Percentiles rank a stretch among this genome's conserved stretches.
These are phyloP conservation scores for Fraxinus velutina DNA, from an alignment of 305 asterid genomes.

Conservation along the genomic window DNA sequence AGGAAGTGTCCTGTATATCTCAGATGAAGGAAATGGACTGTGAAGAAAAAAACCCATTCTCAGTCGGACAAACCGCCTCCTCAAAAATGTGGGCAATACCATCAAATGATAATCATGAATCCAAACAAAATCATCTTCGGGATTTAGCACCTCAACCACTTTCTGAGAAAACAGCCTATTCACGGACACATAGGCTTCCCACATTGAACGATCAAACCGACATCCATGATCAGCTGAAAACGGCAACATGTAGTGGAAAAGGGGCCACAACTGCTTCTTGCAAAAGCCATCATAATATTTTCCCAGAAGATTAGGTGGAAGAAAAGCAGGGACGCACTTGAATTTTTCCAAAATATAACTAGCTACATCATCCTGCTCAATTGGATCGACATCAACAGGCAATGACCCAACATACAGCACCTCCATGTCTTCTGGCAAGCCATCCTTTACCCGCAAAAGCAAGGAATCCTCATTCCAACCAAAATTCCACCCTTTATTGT, in stretches of 20 bases:
- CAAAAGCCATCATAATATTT: constrained; percentile 86
- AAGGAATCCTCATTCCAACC: constrained; percentile 90
- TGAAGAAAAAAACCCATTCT: constrained; percentile 93
- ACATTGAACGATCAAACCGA: constrained; percentile 78
- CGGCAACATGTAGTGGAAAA: constrained; percentile 91
- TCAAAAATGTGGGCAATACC: constrained; percentile 88
- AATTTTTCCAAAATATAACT: constrained; percentile 71
- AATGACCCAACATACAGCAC: constrained; percentile 78
- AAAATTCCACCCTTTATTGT: constrained; percentile 90
- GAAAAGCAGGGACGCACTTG: constrained; percentile 74
- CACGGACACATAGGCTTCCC: constrained; percentile 93
- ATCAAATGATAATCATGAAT: constrained; percentile 92
- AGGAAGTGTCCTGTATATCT: constrained; percentile 87
- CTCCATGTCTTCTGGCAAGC: constrained; percentile 95
- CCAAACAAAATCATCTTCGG: constrained; percentile 95
- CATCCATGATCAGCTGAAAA: constrained; percentile 81
- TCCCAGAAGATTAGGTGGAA: constrained; percentile 66
- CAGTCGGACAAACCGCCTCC: constrained; percentile 70
- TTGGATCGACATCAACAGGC: constrained; percentile 85
- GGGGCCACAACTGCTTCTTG: constrained; percentile 94
- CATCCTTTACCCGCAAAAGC: constrained; percentile 73
- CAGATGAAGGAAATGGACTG: constrained; percentile 91
- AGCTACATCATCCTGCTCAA: constrained; percentile 92
- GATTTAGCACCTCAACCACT: constrained; percentile 86
- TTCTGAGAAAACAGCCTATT: constrained; percentile 84